phyloP scores from a whole-genome alignment of 129 eudicot genomes.

The Heracleum sosnowskyi region DNA sequence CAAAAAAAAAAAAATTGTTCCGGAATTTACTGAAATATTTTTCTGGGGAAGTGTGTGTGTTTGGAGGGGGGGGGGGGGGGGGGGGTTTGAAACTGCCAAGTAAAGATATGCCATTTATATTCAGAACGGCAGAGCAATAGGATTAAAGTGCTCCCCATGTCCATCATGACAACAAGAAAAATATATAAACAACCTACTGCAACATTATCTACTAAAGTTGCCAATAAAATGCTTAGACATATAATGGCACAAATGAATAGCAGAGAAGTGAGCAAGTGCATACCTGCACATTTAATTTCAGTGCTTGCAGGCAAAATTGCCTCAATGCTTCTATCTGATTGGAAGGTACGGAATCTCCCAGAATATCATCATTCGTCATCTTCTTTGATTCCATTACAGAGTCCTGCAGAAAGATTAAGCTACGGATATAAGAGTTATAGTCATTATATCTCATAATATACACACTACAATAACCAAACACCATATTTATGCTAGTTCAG shows the following conservation, averaged over 20 bases:
- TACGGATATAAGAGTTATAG: not conserved
- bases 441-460: not conserved
- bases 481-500: not conserved
- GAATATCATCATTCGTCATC: constrained; percentile 55
- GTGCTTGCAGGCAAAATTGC: constrained; percentile 40
- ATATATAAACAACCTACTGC: not conserved
- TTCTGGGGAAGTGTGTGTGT: not conserved
- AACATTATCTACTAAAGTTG: not conserved
- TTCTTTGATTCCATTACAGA: constrained; percentile 14
- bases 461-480: not conserved
- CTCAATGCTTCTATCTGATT: constrained; percentile 39
- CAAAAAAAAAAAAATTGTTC: not conserved
- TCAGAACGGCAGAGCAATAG: not conserved
- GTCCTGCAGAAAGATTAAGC: constrained; percentile 29
- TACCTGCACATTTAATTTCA: constrained; percentile 35
- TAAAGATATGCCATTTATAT: not conserved
- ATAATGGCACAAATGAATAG: constrained; percentile 3
- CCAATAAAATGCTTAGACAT: not conserved
- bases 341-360: constrained; percentile 49
- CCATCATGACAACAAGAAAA: not conserved
- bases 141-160: not conserved
- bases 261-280: constrained; percentile 12
- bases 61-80: not conserved
- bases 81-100: not conserved
- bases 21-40: not conserved